Evolutionary conservation across 2,329 filamentous ascomycete species (phyloP).

Genomic region (Paecilomyces sp.): DNA sequence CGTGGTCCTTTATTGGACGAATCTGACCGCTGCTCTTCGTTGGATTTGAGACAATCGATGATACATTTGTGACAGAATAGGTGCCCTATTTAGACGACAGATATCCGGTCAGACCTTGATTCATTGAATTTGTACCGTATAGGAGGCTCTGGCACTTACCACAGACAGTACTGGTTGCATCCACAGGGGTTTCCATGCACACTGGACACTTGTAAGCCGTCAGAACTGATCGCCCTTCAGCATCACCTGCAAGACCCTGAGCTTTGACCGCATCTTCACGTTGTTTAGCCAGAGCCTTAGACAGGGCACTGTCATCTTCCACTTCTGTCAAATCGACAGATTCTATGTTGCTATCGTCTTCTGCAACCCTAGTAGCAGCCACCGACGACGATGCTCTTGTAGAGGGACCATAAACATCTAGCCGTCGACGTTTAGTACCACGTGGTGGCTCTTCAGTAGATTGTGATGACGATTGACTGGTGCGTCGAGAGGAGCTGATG

Average conservation of each 20-base stretch:
- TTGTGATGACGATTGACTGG: not conserved
- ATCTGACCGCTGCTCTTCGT: constrained; percentile 42
- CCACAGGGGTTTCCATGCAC: constrained; percentile 55
- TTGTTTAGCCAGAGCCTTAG: constrained; percentile 45
- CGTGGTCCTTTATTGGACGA: constrained; percentile 21
- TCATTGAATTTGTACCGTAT: not conserved
- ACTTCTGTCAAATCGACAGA: constrained; percentile 45
- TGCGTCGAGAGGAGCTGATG: not conserved
- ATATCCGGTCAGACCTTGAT: not conserved
- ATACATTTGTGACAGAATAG: constrained; percentile 60
- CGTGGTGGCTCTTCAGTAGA: constrained; percentile 4
- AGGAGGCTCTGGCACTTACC: constrained; percentile 36
- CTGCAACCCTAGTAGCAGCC: not conserved
- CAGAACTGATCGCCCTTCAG: constrained; percentile 29
- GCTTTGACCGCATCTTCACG: constrained; percentile 45
- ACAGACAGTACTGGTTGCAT: constrained; percentile 54
- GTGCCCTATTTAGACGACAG: constrained; percentile 41
- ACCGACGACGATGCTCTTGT: constrained; percentile 8
- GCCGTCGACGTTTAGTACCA: constrained; percentile 9
- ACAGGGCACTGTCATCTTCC: constrained; percentile 32
- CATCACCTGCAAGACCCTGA: constrained; percentile 27
- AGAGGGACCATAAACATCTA: constrained; percentile 3
- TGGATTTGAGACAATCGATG: constrained; percentile 51
- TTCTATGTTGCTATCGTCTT: constrained; percentile 29
- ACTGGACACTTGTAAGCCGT: constrained; percentile 53